Percentiles rank a stretch among this genome's conserved stretches.
Conservation (phyloP, 2,329 filamentous ascomycete species). For the Ascosphaera aggregata region DNA sequence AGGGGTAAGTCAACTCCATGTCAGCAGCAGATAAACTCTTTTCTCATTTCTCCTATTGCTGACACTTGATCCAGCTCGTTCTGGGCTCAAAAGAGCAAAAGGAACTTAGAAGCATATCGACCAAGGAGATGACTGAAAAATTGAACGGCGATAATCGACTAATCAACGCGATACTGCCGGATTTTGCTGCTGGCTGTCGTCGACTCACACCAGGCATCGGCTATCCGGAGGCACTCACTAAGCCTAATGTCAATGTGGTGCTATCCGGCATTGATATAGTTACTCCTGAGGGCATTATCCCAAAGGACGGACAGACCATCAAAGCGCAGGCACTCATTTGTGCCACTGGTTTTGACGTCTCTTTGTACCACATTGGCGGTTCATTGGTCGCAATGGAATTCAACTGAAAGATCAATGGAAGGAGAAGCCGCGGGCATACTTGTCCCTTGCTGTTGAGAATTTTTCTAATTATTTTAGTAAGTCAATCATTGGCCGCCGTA, state of each 20-base stretch:
- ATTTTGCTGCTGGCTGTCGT: conserved; percentile 15
- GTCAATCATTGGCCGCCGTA: conserved; percentile 1
- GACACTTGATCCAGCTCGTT: conserved; percentile 4
- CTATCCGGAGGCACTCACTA: conserved; percentile 11
- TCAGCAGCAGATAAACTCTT: conserved; percentile 1
- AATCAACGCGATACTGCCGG: conserved; percentile 12
- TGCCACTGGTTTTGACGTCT: conserved; percentile 17
- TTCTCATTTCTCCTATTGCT: conserved; percentile 1
- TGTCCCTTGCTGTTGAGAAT: conserved; percentile 4
- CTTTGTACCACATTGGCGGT: conserved; percentile 3
- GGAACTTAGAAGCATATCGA: not conserved
- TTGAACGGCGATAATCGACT: conserved; percentile 8
- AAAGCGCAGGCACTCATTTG: conserved; percentile 11
- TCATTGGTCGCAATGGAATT: conserved; percentile 4
- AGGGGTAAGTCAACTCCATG: conserved; percentile 7
- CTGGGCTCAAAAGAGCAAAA: conserved; percentile 3
- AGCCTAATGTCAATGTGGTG: conserved; percentile 9
- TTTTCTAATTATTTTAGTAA: conserved; percentile 7
- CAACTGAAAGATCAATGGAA: conserved; percentile 4
- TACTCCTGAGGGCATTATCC: conserved; percentile 8
- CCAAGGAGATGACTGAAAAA: conserved; percentile 6
- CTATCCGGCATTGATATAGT: conserved; percentile 5
- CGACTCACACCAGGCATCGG: conserved; percentile 17
- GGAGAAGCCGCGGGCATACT: conserved; percentile 5
- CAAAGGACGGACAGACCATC: conserved; percentile 6